Evolutionary conservation across 2,329 filamentous ascomycete species (phyloP).

Genomic region (Lachnellula suecica): DNA sequence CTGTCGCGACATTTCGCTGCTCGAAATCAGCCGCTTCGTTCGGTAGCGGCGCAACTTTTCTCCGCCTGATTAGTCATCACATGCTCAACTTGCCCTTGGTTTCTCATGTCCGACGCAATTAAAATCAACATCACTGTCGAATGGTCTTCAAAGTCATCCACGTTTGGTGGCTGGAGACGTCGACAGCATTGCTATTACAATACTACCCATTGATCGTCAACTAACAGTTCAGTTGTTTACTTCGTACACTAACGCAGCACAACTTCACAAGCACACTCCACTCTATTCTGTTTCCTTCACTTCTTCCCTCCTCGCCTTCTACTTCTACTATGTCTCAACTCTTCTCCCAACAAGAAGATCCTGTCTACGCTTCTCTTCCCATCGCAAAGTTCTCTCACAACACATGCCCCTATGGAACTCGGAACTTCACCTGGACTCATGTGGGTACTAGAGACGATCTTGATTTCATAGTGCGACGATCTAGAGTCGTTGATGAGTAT

Average conservation of each 20-base stretch:
- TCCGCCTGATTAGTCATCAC: too few species aligned
- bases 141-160: not conserved
- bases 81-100: too few species aligned
- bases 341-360: conserved; percentile 18
- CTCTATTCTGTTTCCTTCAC: not conserved
- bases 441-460: conserved; percentile 27
- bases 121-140: not conserved
- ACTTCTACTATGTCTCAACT: conserved; percentile 21
- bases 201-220: conserved; percentile 8
- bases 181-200: conserved; percentile 6
- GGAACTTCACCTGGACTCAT: conserved; percentile 30
- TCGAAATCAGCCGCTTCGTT: too few species aligned
- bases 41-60: too few species aligned
- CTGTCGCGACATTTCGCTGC: conserved; percentile 2
- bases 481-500: conserved; percentile 17
- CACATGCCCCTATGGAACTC: conserved; percentile 19
- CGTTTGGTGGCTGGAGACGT: not conserved
- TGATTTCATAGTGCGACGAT: conserved; percentile 25
- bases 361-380: conserved; percentile 21
- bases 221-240: conserved; percentile 4
- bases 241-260: not conserved
- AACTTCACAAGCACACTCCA: not conserved
- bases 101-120: too few species aligned
- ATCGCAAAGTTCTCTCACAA: conserved; percentile 33
- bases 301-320: not conserved